phyloP scores from a whole-genome alignment of 768 basidiomycete genomes.

The Melanogaster broomeanus region DNA sequence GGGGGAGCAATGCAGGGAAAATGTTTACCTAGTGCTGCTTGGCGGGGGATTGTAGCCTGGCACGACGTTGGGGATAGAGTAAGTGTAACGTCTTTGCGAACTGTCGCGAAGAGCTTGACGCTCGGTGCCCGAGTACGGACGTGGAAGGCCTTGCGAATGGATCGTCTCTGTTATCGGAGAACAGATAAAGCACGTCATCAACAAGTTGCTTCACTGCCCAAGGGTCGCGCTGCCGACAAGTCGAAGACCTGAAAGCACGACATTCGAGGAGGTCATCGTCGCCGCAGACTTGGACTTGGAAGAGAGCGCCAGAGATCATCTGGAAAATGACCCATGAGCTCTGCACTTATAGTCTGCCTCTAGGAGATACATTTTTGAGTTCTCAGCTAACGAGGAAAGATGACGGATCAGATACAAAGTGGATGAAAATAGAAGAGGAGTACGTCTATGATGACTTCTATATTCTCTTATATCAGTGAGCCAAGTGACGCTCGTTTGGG shows the following conservation, averaged over 20 bases:
- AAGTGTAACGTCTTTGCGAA: not conserved
- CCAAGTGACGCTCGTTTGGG: not conserved
- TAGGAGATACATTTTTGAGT: not conserved
- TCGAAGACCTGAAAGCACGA: not conserved
- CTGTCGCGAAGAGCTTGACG: not conserved
- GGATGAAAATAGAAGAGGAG: no score
- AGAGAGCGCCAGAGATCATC: no score
- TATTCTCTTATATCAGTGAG: no score
- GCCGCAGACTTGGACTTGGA: no score
- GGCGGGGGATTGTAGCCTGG: not conserved
- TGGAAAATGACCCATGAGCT: not conserved
- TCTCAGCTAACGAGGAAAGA: not conserved
- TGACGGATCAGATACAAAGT: no score
- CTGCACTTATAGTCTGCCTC: no score
- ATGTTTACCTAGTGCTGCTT: not conserved
- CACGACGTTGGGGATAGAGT: not conserved
- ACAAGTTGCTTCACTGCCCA: not conserved
- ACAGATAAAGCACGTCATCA: not conserved
- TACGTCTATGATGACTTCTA: no score
- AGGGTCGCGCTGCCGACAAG: not conserved
- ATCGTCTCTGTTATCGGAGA: not conserved
- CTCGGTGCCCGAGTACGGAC: not conserved
- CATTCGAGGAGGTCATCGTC: no score
- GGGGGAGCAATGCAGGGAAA: no score
- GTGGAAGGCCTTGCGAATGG: not conserved